Evolutionary conservation across 2,329 filamentous ascomycete species (phyloP), one percentile per base, ranked within the genome.

Genomic region (Emmonsiellopsis sp.): DNA sequence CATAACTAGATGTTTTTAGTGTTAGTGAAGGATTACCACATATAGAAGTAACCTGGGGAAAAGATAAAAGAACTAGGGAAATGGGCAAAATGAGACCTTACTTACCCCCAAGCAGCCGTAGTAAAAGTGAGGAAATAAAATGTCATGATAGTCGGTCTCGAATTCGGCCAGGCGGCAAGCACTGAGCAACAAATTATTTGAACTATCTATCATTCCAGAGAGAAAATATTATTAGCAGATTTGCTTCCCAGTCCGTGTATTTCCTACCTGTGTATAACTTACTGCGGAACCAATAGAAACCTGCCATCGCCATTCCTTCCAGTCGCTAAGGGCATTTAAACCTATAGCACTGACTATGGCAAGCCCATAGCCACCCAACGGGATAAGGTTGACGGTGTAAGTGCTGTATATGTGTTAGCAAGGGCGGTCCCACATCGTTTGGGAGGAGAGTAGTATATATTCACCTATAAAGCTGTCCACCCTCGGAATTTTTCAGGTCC

Each of bases 61-160:
- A 40, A 40, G 1, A 40, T 40, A 4, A 11, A 11, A 40, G 6
- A 6, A 3, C 14, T 40, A 40, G 6, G 3, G 14, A 4, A 40
- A 40, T 11, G 10, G 37, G 37, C 14, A 40, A 40, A 40, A 40
- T 11, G 14, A 3, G 14, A 40, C 10, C 1, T 40, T 14, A 31
- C 43, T 45, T 31, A 45, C 43, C 43, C 43, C 43, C 7, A 57
- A 34, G 56, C 58, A 40, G 55, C 53, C 13, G 58, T 60, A 10
- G 58, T 53, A 43, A 56, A 60, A 27, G 58, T 60, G 21, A 60
- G 44, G 42, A 60, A 60, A 46, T 59, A 60, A 32, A 60, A 60
- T 2, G 54, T 37, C 45, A 60, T 47, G 6, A 60, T 52, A 21
- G 56, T 21, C 39, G 58, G 14, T 51, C 54, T 21, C 50, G 55